These are phyloP conservation scores for Globisporangium polare DNA, from an alignment of 352 stramenopile species.

Conservation along the genomic window DNA sequence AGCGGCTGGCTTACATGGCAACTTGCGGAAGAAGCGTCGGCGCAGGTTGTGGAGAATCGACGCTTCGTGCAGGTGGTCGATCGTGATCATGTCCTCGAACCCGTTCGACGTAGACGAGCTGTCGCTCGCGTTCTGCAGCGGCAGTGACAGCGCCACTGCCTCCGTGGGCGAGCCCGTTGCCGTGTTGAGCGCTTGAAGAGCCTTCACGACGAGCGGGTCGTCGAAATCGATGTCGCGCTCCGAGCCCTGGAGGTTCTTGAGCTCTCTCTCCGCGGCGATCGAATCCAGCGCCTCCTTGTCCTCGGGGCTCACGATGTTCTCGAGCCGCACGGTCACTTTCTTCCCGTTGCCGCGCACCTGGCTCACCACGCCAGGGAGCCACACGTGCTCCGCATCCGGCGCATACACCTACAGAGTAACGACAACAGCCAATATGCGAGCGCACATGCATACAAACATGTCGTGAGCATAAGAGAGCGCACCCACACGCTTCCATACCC, in stretches of 20 bases:
- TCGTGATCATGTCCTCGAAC: conserved; percentile 87
- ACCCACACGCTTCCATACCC: background rate
- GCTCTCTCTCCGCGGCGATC: conserved; percentile 44
- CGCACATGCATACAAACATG: background rate
- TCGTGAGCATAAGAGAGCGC: background rate
- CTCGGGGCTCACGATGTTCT: conserved; percentile 51
- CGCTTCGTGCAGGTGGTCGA: conserved; percentile 83
- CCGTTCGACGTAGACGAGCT: conserved; percentile 31
- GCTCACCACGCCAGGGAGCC: conserved; percentile 72
- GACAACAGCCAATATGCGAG: background rate
- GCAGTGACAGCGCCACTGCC: conserved; percentile 31
- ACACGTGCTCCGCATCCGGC: conserved; percentile 73
- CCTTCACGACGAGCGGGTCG: conserved; percentile 48
- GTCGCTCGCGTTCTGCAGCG: conserved; percentile 68
- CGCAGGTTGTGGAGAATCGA: conserved; percentile 86
- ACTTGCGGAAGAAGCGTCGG: conserved; percentile 65
- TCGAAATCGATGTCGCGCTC: conserved; percentile 54
- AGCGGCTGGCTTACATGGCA: conserved; percentile 54
- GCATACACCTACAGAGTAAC: conserved; percentile 55
- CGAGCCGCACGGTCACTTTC: conserved; percentile 56
- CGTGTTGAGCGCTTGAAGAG: conserved; percentile 59
- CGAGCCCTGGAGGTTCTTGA: conserved; percentile 48
- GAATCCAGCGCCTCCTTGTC: conserved; percentile 35
- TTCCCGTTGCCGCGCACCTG: conserved; percentile 38
- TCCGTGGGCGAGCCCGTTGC: conserved; percentile 24